These are phyloP conservation scores for Botrytis cinerea DNA, from an alignment of 2,329 filamentous ascomycete species.

Conservation along the genomic window DNA sequence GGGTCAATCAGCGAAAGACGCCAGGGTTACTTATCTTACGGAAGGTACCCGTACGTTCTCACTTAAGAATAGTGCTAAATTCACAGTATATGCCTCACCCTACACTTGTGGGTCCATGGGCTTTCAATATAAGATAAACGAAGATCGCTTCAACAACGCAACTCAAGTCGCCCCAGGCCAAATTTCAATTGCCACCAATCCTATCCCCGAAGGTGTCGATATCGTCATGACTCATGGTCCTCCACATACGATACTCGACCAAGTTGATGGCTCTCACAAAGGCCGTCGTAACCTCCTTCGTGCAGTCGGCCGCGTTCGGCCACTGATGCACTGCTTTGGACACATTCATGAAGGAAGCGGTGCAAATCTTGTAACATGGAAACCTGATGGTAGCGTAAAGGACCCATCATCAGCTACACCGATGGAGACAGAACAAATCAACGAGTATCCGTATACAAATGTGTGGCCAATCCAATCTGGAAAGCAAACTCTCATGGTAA, in stretches of 20 bases:
- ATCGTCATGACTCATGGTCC: constrained; percentile 47
- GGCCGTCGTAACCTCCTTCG: constrained; percentile 51
- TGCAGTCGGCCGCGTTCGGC: constrained; percentile 48
- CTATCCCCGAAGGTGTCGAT: constrained; percentile 38
- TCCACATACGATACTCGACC: constrained; percentile 41
- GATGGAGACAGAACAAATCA: constrained; percentile 41
- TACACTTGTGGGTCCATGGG: constrained; percentile 29
- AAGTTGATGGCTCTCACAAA: constrained; percentile 36
- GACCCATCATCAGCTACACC: constrained; percentile 41
- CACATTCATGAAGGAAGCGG: constrained; percentile 63
- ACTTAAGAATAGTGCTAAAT: constrained; percentile 30
- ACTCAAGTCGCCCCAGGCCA: constrained; percentile 7
- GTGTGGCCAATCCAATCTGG: constrained; percentile 42
- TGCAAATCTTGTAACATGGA: constrained; percentile 55
- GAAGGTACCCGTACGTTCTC: constrained; percentile 32
- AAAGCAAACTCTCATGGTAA: constrained; percentile 60
- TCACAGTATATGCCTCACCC: constrained; percentile 36
- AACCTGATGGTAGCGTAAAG: constrained; percentile 35
- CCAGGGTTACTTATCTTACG: constrained; percentile 31
- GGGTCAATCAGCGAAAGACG: constrained; percentile 20
- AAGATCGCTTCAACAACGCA: constrained; percentile 30
- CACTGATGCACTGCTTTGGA: constrained; percentile 57
- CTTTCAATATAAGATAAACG: constrained; percentile 31
- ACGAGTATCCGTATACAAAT: constrained; percentile 44
- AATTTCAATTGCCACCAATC: constrained; percentile 26